Percentiles rank a stretch among this genome's conserved stretches.
These are phyloP conservation scores for Lupinus albus DNA, from an alignment of 306 rosid species.

Conservation along the genomic window DNA sequence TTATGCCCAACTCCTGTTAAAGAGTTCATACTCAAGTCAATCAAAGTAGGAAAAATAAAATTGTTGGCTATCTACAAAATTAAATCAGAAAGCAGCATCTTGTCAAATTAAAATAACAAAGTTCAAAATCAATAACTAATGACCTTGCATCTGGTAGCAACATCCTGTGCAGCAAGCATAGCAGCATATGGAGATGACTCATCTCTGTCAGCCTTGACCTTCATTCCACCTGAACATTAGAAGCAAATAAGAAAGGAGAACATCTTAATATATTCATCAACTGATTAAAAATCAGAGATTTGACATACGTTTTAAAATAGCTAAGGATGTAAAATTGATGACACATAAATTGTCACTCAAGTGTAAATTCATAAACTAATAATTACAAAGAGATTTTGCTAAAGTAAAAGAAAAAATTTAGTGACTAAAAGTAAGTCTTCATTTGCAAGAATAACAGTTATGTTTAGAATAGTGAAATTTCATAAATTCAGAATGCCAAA, in stretches of 20 bases:
- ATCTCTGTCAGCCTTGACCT: slow-evolving; percentile 87
- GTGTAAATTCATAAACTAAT: background rate
- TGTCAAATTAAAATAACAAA: background rate
- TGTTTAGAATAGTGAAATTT: background rate
- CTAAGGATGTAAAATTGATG: background rate
- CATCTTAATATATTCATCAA: background rate
- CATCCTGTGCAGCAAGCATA: slow-evolving; percentile 94
- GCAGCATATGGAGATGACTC: slow-evolving; percentile 89
- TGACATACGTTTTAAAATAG: too few species aligned
- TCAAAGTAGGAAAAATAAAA: background rate
- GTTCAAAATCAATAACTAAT: background rate
- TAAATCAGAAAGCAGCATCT: background rate
- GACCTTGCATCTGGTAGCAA: slow-evolving; percentile 81
- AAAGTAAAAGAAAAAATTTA: background rate
- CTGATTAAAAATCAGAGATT: background rate
- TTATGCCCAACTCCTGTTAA: slow-evolving; percentile 69
- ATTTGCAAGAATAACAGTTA: background rate
- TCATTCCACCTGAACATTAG: slow-evolving; percentile 71
- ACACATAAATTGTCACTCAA: background rate
- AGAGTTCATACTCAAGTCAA: background rate
- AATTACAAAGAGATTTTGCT: background rate
- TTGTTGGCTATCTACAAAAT: background rate
- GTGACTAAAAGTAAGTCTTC: too few species aligned
- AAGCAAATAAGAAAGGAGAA: background rate
- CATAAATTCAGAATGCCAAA: too few species aligned